Evolutionary conservation across 2,329 filamentous ascomycete species (phyloP), one percentile per base, ranked within the genome.

Genomic region (Amauroascus niger): DNA sequence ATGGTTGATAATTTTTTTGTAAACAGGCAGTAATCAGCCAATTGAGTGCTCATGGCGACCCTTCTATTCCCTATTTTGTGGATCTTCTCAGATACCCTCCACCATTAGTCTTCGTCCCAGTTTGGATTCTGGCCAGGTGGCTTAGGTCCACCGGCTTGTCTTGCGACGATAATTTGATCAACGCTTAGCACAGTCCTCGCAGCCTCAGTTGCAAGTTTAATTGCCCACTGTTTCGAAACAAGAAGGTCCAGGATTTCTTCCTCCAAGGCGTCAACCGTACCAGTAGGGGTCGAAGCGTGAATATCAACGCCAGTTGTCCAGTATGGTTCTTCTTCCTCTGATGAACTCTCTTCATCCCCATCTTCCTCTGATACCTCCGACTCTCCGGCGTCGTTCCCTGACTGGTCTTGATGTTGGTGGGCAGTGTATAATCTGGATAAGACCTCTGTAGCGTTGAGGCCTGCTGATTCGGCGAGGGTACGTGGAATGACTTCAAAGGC

Each of bases 81-180:
- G 26, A 16, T n/a, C 16, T 40, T 35, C 26, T 22, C 18, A 30
- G 13, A 14, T 14, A n/a, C 8, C 30, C 28, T 8, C 11, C 14
- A 24, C 8, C 18, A 41, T 16, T 71, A 77, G 65, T 86, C 82
- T 64, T 84, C 80, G 68, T 85, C 82, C 82, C 82, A 84, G 66
- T 81, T 81, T 44, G 90, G 86, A 74, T 96, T 96, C 62, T 89
- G 93, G 45, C 87, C 90, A 28, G 93, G 93, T 54, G 91, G 91
- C 79, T 98, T 98, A 20, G 94, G 93, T 35, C 93, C 93, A 67
- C 93, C 93, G 46, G 94, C 93, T 75, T 97, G 93, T 74, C 91
- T 83, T 59, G 94, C 90, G 55, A 98, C 93, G 68, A 98, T 98
- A 67, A 98, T 98, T 75, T 98, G 94, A 72, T 98, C 93, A 37